These are phyloP conservation scores for Fusarium decemcellulare DNA, from an alignment of 2,329 filamentous ascomycete genomes.

Conservation along the genomic window DNA sequence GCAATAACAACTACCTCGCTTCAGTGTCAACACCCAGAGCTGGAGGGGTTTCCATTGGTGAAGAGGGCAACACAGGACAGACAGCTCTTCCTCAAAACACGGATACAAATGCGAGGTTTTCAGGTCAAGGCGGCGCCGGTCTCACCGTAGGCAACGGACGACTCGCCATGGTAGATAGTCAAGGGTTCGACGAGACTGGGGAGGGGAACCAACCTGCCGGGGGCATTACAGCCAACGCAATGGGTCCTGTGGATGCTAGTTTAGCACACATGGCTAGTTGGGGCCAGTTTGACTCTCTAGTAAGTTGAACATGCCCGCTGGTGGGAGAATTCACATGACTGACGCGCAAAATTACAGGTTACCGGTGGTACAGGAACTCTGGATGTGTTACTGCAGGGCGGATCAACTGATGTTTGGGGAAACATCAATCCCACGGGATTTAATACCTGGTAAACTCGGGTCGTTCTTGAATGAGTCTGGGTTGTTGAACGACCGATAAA, in stretches of 20 bases:
- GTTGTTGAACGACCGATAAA: too few species aligned
- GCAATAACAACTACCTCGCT: conserved; percentile 36
- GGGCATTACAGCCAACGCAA: not conserved
- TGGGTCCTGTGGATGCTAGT: not conserved
- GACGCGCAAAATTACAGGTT: not conserved
- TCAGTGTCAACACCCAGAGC: not conserved
- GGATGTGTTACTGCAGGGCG: not conserved
- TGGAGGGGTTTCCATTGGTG: not conserved
- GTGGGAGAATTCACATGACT: not conserved
- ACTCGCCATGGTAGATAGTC: not conserved
- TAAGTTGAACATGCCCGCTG: not conserved
- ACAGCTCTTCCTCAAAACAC: not conserved
- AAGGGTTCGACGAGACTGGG: not conserved
- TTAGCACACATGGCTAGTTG: conserved; percentile 28
- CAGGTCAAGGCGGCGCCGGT: not conserved
- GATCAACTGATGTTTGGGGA: conserved; percentile 3
- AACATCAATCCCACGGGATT: conserved; percentile 4
- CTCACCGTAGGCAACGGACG: not conserved
- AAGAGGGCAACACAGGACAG: not conserved
- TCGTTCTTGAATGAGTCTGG: not conserved
- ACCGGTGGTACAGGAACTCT: not conserved
- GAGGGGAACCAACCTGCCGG: not conserved
- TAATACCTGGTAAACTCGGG: conserved; percentile 1
- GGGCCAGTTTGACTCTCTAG: conserved; percentile 32
- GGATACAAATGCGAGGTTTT: not conserved